Percentiles rank a stretch among this genome's conserved stretches.
Evolutionary conservation across 305 asterid genomes (phyloP).

Genomic region (Fraxinus nigra): DNA sequence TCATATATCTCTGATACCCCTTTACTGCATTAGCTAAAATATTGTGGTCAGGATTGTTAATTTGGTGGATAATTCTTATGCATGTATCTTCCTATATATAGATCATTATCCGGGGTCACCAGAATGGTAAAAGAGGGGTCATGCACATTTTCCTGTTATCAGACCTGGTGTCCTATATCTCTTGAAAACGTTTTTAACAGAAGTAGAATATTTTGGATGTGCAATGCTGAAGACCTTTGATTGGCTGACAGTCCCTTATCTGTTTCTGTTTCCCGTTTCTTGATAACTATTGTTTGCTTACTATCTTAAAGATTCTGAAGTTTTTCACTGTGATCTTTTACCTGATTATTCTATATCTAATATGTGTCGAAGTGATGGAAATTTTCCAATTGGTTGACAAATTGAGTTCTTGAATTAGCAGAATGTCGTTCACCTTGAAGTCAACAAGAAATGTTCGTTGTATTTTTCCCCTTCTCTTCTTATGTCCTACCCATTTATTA

Average conservation of each 20-base stretch:
- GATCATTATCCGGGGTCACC: neutral
- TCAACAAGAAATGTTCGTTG: neutral
- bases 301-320: neutral
- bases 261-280: neutral
- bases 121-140: neutral
- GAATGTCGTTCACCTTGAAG: neutral
- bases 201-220: neutral
- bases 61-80: neutral
- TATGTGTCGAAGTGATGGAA: neutral
- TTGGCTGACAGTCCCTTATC: neutral
- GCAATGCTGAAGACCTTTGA: neutral
- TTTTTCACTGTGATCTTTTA: neutral
- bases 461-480: neutral
- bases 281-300: neutral
- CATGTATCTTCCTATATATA: neutral
- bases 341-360: neutral
- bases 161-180: neutral
- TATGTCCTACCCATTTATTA: neutral
- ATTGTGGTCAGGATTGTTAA: neutral
- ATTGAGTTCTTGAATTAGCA: neutral
- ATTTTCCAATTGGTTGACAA: neutral
- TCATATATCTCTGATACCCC: neutral
- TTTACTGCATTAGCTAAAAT: neutral
- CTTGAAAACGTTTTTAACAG: neutral
- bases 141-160: neutral